Conservation (phyloP, 2,329 filamentous ascomycete species). For the Neoarthrinium moseri region DNA sequence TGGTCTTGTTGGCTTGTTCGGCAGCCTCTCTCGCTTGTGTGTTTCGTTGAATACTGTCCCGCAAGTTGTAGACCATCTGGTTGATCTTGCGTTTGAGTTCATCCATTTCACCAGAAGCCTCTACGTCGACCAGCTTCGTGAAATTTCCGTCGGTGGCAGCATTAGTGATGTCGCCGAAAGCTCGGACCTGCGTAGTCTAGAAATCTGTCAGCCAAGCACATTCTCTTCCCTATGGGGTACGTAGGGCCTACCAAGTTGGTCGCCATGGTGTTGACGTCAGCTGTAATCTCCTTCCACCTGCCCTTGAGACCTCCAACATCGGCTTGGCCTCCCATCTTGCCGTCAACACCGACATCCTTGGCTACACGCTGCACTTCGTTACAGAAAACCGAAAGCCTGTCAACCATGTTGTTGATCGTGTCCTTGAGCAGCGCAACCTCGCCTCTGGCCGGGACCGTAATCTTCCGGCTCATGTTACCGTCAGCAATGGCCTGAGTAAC, state of each 20-base stretch:
- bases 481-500: slow-evolving; percentile 95
- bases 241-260: slow-evolving; percentile 54
- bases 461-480: slow-evolving; percentile 93
- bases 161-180: slow-evolving; percentile 98
- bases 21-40: slow-evolving; percentile 93
- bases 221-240: neutral
- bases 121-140: slow-evolving; percentile 92
- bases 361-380: slow-evolving; percentile 94
- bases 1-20: slow-evolving; percentile 95
- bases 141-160: slow-evolving; percentile 96
- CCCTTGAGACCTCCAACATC: slow-evolving; percentile 91
- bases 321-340: slow-evolving; percentile 97
- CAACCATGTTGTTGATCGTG: slow-evolving; percentile 99
- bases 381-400: slow-evolving; percentile 90
- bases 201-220: slow-evolving; percentile 18
- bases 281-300: slow-evolving; percentile 97
- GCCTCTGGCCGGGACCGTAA: slow-evolving; percentile 91
- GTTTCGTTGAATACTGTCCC: slow-evolving; percentile 95
- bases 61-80: slow-evolving; percentile 94
- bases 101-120: slow-evolving; percentile 98
- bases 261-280: slow-evolving; percentile 92
- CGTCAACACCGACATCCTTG: slow-evolving; percentile 94
- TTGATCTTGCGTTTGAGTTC: slow-evolving; percentile 99
- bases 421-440: slow-evolving; percentile 93
- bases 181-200: slow-evolving; percentile 93